Conservation (phyloP, 805 yeast species). For the Clavispora carvajalis region DNA sequence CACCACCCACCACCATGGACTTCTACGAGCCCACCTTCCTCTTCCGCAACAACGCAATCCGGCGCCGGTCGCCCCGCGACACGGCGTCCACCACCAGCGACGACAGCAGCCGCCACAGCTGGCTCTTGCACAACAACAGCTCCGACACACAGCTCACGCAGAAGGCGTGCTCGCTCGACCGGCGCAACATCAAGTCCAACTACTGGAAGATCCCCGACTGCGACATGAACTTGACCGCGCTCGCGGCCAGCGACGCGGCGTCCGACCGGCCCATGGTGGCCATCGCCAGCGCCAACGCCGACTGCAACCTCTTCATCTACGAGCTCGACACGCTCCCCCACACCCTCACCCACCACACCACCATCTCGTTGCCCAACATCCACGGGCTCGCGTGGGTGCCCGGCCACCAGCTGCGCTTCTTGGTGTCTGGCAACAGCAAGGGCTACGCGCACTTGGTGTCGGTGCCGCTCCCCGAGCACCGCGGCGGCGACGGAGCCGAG, state of each 20-base stretch:
- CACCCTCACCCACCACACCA: conserved; percentile 50
- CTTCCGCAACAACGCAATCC: conserved; percentile 38
- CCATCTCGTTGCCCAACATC: conserved; percentile 55
- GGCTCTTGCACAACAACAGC: conserved; percentile 27
- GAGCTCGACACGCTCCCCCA: conserved; percentile 36
- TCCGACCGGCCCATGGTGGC: conserved; percentile 40
- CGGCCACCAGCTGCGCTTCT: conserved; percentile 25
- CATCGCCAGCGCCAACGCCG: conserved; percentile 43
- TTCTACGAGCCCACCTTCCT: conserved; percentile 38
- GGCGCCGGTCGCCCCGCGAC: conserved; percentile 12
- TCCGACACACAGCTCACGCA: conserved; percentile 31
- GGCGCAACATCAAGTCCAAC: conserved; percentile 38
- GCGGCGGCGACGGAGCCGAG: conserved; percentile 23
- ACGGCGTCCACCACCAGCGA: conserved; percentile 18
- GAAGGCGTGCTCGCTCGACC: conserved; percentile 37
- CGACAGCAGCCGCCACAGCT: conserved; percentile 14
- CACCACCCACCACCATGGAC: no score
- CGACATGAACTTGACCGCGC: conserved; percentile 40
- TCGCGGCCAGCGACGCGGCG: conserved; percentile 23
- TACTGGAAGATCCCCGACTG: conserved; percentile 44
- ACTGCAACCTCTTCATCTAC: conserved; percentile 48
- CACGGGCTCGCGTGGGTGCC: conserved; percentile 51
- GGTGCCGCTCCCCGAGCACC: conserved; percentile 46
- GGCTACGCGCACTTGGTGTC: conserved; percentile 72
- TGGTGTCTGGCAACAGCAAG: conserved; percentile 70